These are phyloP conservation scores for Silene conica DNA, from an alignment of 148 eudicot species.

Conservation along the genomic window DNA sequence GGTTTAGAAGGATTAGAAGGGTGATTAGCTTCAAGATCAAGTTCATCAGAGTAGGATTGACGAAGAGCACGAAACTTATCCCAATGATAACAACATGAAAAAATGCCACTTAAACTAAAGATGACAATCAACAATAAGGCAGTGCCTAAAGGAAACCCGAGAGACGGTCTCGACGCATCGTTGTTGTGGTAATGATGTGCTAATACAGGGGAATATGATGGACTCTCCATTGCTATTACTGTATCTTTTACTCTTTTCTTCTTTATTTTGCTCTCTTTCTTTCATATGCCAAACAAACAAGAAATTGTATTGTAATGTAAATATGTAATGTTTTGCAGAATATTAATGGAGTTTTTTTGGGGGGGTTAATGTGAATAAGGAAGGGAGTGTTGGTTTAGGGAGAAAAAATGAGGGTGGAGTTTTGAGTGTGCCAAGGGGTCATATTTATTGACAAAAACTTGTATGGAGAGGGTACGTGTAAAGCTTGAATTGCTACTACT, in stretches of 20 bases:
- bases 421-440: conserved; percentile 16
- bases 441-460: conserved; percentile 17
- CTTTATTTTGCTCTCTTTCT: conserved; percentile 8
- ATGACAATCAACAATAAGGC: conserved; percentile 63
- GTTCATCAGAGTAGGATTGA: conserved; percentile 29
- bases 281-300: conserved; percentile 17
- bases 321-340: neutral
- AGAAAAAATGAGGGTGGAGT: conserved; percentile 7
- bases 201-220: conserved; percentile 35
- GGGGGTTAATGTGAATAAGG: neutral
- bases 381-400: neutral
- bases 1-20: conserved; percentile 14
- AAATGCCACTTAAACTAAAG: conserved; percentile 75
- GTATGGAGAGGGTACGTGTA: conserved; percentile 22
- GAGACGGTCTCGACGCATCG: conserved; percentile 64
- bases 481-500: conserved; percentile 21
- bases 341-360: neutral
- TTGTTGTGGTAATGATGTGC: conserved; percentile 3
- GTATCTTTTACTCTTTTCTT: neutral
- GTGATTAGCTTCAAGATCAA: conserved; percentile 25
- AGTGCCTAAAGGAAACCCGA: conserved; percentile 85
- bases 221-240: conserved; percentile 38
- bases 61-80: conserved; percentile 69
- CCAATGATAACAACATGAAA: conserved; percentile 97
- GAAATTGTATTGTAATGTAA: too few relatives aligned